Base-by-base conservation (phyloP, 2,329 filamentous ascomycete genomes). In the Colletotrichum coccodes region DNA sequence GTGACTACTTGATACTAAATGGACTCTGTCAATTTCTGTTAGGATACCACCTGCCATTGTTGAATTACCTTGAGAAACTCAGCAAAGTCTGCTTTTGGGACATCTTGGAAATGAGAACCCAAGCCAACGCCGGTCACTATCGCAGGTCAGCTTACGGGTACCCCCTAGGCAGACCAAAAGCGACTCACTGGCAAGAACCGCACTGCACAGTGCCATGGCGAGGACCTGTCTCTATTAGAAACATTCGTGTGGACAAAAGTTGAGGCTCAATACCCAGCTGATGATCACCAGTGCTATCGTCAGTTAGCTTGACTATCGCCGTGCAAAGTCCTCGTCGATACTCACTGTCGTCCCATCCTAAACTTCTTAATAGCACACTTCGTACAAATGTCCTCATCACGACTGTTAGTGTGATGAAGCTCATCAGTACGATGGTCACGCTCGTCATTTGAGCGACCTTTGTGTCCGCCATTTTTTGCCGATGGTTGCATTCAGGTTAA, bases 311-410 rank as follows among this genome's bases (percentile, higher is more conserved):
- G 23, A 34, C 9, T 30, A 21, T 23, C 21, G 28, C n/a, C 8
- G 23, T 54, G 6, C 16, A 23, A 7, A 56, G 38, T 23, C 16
- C 11, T 30, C 47, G 28, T 5, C 7, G n/a, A 5, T 38, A 67
- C 70, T 70, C 21, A 71, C 67, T 59, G 28, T 71, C 70, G 40
- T 71, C 70, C 70, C 70, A 71, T 30, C 67, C 67, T 11, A 71
- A n/a, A 32, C 61, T 71, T 6, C 67, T 32, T 23, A 67, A 36
- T 6, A 71, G 21, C 18, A 59, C 49, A 26, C 66, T 56, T 36
- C 70, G 62, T 12, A 71, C 70, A 58, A 66, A 71, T 21, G 59
- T 62, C 26, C 67, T 70, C 50, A 63, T 54, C 34, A 34, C 30
- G 23, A 71, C 67, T 30, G 52, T 60, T 21, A 70, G 28, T 34